phyloP scores from a whole-genome alignment of 352 stramenopile species.

The Globisporangium spiculum region DNA sequence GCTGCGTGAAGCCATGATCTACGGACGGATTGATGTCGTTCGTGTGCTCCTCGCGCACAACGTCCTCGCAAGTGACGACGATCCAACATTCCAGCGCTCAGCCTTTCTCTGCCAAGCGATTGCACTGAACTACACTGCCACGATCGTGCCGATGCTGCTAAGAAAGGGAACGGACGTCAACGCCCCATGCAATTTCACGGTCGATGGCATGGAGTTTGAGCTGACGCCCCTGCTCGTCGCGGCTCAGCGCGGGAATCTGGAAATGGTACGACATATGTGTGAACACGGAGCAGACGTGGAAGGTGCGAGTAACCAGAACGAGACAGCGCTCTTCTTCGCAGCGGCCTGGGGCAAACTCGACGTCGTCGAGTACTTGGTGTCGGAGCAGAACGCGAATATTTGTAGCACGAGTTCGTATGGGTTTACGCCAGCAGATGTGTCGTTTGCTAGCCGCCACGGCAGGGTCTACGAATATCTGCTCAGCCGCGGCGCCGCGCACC shows the following conservation, averaged over 20 bases:
- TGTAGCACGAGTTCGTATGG: not conserved
- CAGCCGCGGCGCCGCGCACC: not conserved
- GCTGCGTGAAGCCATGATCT: not conserved
- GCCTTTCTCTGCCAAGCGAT: slow-evolving; percentile 1
- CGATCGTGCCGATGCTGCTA: not conserved
- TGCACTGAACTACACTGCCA: not conserved
- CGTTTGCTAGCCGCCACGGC: not conserved
- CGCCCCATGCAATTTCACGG: not conserved
- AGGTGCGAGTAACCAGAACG: not conserved
- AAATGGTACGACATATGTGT: not conserved
- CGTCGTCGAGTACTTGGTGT: not conserved
- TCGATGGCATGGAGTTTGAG: not conserved
- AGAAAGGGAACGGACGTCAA: not conserved
- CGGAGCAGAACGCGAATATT: not conserved
- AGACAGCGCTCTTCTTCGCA: slow-evolving; percentile 9
- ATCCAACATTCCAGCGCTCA: not conserved
- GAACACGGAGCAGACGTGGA: slow-evolving; percentile 2
- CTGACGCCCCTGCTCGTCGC: not conserved
- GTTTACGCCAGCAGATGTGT: not conserved
- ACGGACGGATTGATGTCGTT: not conserved
- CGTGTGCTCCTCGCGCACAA: slow-evolving; percentile 1
- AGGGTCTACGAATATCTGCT: not conserved
- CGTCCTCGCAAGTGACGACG: not conserved
- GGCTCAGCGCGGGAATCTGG: not conserved
- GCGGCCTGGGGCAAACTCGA: not conserved